phyloP scores from a whole-genome alignment of 2,329 filamentous ascomycete genomes.

The Colletotrichum endophyticum region DNA sequence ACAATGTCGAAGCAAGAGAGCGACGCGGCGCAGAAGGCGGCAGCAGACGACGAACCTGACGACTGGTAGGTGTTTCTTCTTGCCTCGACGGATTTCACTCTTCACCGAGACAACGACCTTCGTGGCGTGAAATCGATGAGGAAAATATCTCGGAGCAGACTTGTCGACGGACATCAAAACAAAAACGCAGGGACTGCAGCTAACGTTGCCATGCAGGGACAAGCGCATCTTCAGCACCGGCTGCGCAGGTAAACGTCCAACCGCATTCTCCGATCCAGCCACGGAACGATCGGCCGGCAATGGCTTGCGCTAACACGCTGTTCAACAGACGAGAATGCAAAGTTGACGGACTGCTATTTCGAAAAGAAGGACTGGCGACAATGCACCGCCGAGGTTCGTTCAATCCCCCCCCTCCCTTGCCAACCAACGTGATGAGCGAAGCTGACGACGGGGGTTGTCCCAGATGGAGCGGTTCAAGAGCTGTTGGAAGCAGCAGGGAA shows the following conservation, averaged over 20 bases:
- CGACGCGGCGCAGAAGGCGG: conserved; percentile 38
- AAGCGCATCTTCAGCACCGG: conserved; percentile 97
- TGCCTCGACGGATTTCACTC: background rate
- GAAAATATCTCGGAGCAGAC: background rate
- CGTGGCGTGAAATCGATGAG: background rate
- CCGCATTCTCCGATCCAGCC: background rate
- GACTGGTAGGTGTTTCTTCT: conserved; percentile 73
- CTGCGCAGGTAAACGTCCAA: conserved; percentile 72
- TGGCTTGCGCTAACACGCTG: background rate
- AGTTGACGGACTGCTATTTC: conserved; percentile 93
- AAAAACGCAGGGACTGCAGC: background rate
- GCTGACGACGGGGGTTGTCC: background rate
- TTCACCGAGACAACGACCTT: background rate
- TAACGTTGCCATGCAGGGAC: conserved; percentile 67
- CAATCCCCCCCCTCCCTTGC: background rate
- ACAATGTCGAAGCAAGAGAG: conserved; percentile 62
- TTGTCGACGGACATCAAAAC: background rate
- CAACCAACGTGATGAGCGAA: background rate
- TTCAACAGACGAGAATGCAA: conserved; percentile 78
- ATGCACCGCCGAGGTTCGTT: conserved; percentile 84
- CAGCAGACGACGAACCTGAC: conserved; percentile 86
- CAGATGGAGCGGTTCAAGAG: conserved; percentile 90
- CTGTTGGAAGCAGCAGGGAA: conserved; percentile 91
- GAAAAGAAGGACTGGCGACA: conserved; percentile 95
- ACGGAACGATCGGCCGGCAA: background rate